Percentiles rank a stretch among this genome's conserved stretches.
phyloP scores from a whole-genome alignment of 208 protist species.

The Porcisia deanei region DNA sequence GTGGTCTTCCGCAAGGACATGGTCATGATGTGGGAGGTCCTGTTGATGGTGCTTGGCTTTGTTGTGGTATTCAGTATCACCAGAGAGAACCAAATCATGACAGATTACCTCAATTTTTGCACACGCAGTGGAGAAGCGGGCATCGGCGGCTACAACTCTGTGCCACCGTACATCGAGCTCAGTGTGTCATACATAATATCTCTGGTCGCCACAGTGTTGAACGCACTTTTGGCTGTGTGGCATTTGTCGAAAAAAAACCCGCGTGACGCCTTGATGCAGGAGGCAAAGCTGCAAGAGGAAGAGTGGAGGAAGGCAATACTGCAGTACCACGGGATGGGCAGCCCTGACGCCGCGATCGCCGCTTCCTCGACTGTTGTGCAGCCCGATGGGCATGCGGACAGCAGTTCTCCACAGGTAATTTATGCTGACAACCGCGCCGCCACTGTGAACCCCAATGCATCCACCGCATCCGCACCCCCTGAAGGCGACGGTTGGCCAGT shows the following conservation, averaged over 20 bases:
- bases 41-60: slow-evolving; percentile 60
- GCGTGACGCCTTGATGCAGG: slow-evolving; percentile 44
- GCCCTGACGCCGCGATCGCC: slow-evolving; percentile 2
- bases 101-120: slow-evolving; percentile 66
- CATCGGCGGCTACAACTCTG: slow-evolving; percentile 39
- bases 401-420: slow-evolving; percentile 12
- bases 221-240: slow-evolving; percentile 47
- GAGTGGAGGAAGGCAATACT: slow-evolving; percentile 34
- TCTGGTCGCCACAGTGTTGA: slow-evolving; percentile 41
- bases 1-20: slow-evolving; percentile 84
- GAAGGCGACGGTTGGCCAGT: neutral
- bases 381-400: neutral
- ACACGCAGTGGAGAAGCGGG: neutral
- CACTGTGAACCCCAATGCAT: neutral
- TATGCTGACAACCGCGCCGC: slow-evolving; percentile 21
- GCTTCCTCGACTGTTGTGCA: neutral
- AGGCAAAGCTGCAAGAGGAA: slow-evolving; percentile 33
- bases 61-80: slow-evolving; percentile 44
- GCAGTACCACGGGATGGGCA: slow-evolving; percentile 16
- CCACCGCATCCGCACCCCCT: neutral
- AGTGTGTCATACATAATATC: slow-evolving; percentile 69
- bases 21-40: slow-evolving; percentile 74
- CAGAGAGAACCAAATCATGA: slow-evolving; percentile 54
- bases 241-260: slow-evolving; percentile 67
- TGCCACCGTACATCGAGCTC: slow-evolving; percentile 65